Evolutionary conservation across 495 filamentous ascomycete species (phyloP), one percentile per base, ranked within the genome.

Genomic region (Tuber calosporum): DNA sequence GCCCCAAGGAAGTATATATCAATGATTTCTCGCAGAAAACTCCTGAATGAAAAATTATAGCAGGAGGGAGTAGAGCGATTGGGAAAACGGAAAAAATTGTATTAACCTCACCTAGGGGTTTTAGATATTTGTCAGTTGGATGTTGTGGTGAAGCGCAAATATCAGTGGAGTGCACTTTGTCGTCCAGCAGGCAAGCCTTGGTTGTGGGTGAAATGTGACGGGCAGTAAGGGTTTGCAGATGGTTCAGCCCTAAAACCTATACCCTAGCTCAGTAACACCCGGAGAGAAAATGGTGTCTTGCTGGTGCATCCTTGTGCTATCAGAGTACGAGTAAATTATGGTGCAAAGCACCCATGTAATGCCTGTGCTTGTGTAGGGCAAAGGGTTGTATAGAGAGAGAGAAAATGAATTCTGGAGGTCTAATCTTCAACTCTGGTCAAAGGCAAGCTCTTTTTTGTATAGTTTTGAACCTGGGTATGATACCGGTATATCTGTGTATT

Each of bases 161-260:
- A 68, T 73, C 36, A 20, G 62, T 39, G 58, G 69, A 69, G 48
- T 30, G 41, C 42, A 68, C 68, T 78, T 38, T 42, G 68, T 13
- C 66, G 39, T 36, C 39, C 37, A 36, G 38, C 41, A 26, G 26
- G 38, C 26, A 70, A 70, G n/a, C 62, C 69, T 77, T 73, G 71
- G 75, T 70, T 78, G 76, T 78, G 76, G 76, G 76, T 69, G 53
- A 42, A 48, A 70, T 69, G 75, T 78, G 75, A 78, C 76, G 45
- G 53, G 75, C 17, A 76, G 30, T 58, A 38, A 70, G 74, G 74
- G 74, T 70, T 77, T 77, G 76, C 39, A 45, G 19, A 8, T 45
- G 5, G 38, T 4, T 41, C 30, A 73, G 38, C 74, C 75, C 75
- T 68, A 70, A 62, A 3, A 36, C 74, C 73, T 41, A 67, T 66